phyloP scores from a whole-genome alignment of 306 rosid species.

The Herpetospermum pedunculosum region DNA sequence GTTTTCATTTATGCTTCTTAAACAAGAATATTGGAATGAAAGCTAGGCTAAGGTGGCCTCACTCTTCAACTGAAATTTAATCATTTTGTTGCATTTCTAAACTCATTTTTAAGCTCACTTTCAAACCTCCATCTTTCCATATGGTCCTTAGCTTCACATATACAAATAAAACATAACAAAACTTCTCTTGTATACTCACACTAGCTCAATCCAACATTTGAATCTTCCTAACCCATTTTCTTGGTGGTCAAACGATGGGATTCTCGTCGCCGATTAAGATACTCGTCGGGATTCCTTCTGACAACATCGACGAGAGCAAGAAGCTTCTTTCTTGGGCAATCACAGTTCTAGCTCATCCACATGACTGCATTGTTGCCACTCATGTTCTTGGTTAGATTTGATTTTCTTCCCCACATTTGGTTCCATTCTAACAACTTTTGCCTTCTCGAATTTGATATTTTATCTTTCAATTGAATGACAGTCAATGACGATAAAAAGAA shows the following conservation, averaged over 20 bases:
- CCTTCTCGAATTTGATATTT: neutral
- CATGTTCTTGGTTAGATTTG: conserved; percentile 75
- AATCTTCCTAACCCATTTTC: neutral
- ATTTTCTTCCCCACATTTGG: too few relatives aligned
- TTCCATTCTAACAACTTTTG: too few relatives aligned
- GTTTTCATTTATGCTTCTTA: conserved; percentile 50
- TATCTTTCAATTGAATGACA: neutral
- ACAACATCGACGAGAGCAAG: conserved; percentile 49
- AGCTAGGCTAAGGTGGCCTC: conserved; percentile 50
- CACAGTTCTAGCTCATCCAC: conserved; percentile 55
- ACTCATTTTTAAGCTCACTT: conserved; percentile 16
- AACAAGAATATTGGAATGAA: conserved; percentile 52
- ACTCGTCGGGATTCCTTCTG: conserved; percentile 67
- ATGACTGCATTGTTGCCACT: conserved; percentile 63
- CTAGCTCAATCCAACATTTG: neutral
- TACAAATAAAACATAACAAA: neutral
- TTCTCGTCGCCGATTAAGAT: conserved; percentile 38
- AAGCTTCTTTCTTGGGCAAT: conserved; percentile 71
- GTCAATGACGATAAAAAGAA: conserved; percentile 41
- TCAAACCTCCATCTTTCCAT: conserved; percentile 12
- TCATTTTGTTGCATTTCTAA: conserved; percentile 37
- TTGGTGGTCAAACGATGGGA: conserved; percentile 22
- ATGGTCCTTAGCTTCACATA: neutral
- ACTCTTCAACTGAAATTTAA: conserved; percentile 55
- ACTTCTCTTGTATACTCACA: neutral